Evolutionary conservation across 2,329 filamentous ascomycete species (phyloP), one percentile per base, ranked within the genome.

Genomic region (Spiromastix sp.): DNA sequence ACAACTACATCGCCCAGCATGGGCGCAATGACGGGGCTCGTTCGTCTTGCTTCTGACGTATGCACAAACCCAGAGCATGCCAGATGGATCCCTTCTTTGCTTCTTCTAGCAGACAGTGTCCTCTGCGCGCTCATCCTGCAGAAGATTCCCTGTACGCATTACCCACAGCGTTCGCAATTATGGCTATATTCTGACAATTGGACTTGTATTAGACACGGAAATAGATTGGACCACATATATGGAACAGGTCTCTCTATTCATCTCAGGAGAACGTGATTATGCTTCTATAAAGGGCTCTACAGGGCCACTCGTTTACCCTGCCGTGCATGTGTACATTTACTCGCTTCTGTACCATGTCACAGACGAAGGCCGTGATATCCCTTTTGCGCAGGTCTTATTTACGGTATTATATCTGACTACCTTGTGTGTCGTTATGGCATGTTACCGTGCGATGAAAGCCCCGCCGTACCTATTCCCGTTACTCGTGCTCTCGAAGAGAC

Each of bases 211-310:
- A 84, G 91, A 98, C 57, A 98, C 91, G 28, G 91, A 98, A 60
- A 98, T 98, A 52, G 91, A 98, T 63, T 98, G 89, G 89, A 73
- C 72, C 40, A 85, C 91, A 1, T 98, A 98, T 60, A 96, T 98
- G 87, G 74, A 95, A 56, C 91, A 98, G 53, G 71, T 96, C 29
- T 63, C 72, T 26, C 78, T 87, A 48, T 91, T 81, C 52, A 64
- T 87, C 30, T 70, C 74, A 12, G 91, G 91, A 51, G 87, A 96
- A 66, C 77, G 83, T 54, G 81, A 95, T 60, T 98, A 98, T 59
- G 76, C 75, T 41, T 72, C 78, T 39, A 87, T 98, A 54, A 73
- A 80, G 52, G 91, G 91, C 48, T 81, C 77, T 40, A 98, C 91
- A 0, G 91, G 91, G 1, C 91, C 91, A 3, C 70, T 96, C 33